Conservation (phyloP, 164 flowering plant species). For the Nymphaea colorata region DNA sequence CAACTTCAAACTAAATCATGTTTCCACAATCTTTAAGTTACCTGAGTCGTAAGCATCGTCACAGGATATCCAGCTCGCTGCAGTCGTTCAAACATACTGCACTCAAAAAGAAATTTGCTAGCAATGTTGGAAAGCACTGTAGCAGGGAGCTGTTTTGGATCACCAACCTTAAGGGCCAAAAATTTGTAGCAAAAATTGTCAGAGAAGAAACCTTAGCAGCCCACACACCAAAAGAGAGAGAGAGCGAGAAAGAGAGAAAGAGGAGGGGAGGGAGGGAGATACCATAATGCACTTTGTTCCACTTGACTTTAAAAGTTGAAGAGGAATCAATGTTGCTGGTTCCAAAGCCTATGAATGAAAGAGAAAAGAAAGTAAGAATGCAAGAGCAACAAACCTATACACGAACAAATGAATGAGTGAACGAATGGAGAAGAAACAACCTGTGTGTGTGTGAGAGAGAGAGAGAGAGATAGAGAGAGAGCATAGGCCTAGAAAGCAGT, state of each 20-base stretch:
- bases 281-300: slow-evolving; percentile 86
- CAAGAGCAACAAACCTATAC: not conserved
- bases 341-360: slow-evolving; percentile 64
- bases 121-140: slow-evolving; percentile 88
- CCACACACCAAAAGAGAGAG: not conserved
- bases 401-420: not conserved
- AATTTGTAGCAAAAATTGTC: not conserved
- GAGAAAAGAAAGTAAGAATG: slow-evolving; percentile 4
- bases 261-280: slow-evolving; percentile 1
- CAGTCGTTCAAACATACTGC: slow-evolving; percentile 98
- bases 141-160: slow-evolving; percentile 99
- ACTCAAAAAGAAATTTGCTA: slow-evolving; percentile 69
- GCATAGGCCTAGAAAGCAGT: too few relatives aligned
- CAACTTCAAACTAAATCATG: too few relatives aligned
- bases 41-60: slow-evolving; percentile 83
- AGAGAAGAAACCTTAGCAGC: not conserved
- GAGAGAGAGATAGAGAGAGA: not conserved
- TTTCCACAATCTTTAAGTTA: slow-evolving; percentile 7
- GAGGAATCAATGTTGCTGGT: slow-evolving; percentile 93
- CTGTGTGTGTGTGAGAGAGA: not conserved
- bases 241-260: too few relatives aligned
- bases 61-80: slow-evolving; percentile 93
- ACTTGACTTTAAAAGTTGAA: slow-evolving; percentile 79
- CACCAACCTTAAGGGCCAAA: slow-evolving; percentile 70
- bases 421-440: not conserved